Percentiles rank a stretch among this genome's conserved stretches.
Evolutionary conservation across 495 filamentous ascomycete species (phyloP).

Genomic region (Penicillium canariense): DNA sequence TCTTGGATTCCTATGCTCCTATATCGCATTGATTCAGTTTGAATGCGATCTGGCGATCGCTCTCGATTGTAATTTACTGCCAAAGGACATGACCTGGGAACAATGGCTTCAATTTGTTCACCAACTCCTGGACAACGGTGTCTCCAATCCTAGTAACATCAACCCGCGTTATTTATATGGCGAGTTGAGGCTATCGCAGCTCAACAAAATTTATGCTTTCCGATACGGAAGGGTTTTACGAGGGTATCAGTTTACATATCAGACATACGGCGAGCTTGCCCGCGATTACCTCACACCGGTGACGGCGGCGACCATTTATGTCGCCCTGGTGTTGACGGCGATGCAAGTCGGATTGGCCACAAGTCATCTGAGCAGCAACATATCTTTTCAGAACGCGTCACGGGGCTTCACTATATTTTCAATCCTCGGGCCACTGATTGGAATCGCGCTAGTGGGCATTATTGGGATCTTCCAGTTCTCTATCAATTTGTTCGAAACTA

Average conservation of each 20-base stretch:
- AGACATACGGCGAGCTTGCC: constrained; percentile 27
- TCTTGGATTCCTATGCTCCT: constrained; percentile 44
- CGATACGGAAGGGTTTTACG: not conserved
- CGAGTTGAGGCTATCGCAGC: constrained; percentile 39
- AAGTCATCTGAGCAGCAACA: constrained; percentile 30
- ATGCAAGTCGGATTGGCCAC: constrained; percentile 59
- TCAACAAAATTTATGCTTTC: constrained; percentile 19
- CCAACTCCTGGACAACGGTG: constrained; percentile 9
- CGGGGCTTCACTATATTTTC: constrained; percentile 57
- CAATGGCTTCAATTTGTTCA: constrained; percentile 17
- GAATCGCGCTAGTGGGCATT: constrained; percentile 1
- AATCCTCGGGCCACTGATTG: constrained; percentile 29
- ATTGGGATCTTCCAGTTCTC: constrained; percentile 4
- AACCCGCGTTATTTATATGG: constrained; percentile 45
- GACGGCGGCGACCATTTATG: constrained; percentile 43
- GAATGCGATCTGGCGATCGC: constrained; percentile 46
- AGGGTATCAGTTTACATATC: constrained; percentile 11
- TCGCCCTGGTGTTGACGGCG: constrained; percentile 54
- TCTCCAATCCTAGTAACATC: constrained; percentile 13
- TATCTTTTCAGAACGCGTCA: constrained; percentile 43
- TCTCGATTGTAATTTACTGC: constrained; percentile 33
- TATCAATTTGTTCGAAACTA: constrained; percentile 6
- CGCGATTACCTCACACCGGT: constrained; percentile 48
- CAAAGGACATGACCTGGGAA: constrained; percentile 27
- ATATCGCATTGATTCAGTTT: constrained; percentile 41